Evolutionary conservation across 2,329 filamentous ascomycete species (phyloP), one percentile per base, ranked within the genome.

Genomic region (Didymella pomorum): DNA sequence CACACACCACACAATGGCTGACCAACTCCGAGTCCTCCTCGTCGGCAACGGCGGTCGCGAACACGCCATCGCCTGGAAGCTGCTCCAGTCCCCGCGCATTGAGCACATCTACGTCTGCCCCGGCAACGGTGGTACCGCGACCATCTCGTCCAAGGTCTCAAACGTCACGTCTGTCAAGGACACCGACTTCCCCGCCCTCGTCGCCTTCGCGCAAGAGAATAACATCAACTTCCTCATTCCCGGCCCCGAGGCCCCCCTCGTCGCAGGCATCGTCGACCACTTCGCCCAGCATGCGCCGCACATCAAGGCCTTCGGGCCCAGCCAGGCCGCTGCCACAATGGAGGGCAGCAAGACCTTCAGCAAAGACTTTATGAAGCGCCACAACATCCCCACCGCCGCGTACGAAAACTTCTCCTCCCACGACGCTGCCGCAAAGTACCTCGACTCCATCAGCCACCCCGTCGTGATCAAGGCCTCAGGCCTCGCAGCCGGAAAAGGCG

Each of bases 341-440:
- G 95, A 99, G 79, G 95, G 95, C 60, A 96, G 91, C 80, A 99
- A 99, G 83, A 91, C 94, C 11, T 98, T 96, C 78, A 93, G 91
- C 62, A 99, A 99, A 77, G 93, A 98, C 78, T 98, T 98, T 75
- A 99, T 98, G 95, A 89, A 90, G 78, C 88, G 89, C 65, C 87
- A 96, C 79, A 85, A 85, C 70, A 96, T 99, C 69, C 93, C 94
- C 35, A 98, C 95, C 1, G 95, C 95, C 16, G 87, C 86, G 37
- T 98, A 97, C 80, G 87, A 89, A 77, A 97, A 96, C 81, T 97
- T 98, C 74, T 87, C 83, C 76, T 84, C 91, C 70, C 93, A 90
- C 77, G 85, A 89, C 54, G 81, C 86, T 45, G 93, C 93, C 14
- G 81, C 83, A 65, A 80, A 86, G 67, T 96, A 98, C 75, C 81